phyloP scores from a whole-genome alignment of 73 alveolate genomes.

The Paramecium primaurelia region DNA sequence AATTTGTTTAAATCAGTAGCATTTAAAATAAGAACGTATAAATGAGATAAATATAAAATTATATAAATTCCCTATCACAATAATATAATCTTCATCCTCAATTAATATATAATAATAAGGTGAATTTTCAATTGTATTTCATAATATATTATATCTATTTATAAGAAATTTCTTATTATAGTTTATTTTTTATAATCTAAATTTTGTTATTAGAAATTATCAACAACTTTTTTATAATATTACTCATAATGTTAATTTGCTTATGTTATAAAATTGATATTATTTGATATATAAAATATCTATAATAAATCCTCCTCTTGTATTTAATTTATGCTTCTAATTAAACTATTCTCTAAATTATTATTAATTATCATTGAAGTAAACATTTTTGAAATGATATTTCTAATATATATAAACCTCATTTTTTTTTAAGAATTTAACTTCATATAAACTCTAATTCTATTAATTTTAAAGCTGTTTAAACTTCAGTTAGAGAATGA shows the following conservation, averaged over 20 bases:
- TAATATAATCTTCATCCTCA: not conserved
- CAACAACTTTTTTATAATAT: not conserved
- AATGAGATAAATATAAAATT: not conserved
- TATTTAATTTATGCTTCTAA: not conserved
- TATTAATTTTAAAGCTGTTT: not conserved
- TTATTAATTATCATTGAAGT: not conserved
- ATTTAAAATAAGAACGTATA: not conserved
- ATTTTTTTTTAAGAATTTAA: no score
- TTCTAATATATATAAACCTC: not conserved
- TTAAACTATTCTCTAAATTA: not conserved
- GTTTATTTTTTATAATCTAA: no score
- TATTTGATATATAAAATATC: no score
- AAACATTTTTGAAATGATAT: not conserved
- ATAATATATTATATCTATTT: no score
- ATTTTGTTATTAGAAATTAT: no score
- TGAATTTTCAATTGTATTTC: no score
- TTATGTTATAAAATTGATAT: no score
- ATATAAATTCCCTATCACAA: not conserved
- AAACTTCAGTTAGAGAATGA: not conserved
- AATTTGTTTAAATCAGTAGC: slow-evolving; percentile 4
- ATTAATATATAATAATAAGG: not conserved
- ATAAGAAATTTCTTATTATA: no score
- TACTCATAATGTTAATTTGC: not conserved
- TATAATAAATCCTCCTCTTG: not conserved
- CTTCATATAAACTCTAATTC: not conserved